Evolutionary conservation across 140 eudicot genomes (phyloP), one percentile per base, ranked within the genome.

Genomic region (Artemisia princeps): DNA sequence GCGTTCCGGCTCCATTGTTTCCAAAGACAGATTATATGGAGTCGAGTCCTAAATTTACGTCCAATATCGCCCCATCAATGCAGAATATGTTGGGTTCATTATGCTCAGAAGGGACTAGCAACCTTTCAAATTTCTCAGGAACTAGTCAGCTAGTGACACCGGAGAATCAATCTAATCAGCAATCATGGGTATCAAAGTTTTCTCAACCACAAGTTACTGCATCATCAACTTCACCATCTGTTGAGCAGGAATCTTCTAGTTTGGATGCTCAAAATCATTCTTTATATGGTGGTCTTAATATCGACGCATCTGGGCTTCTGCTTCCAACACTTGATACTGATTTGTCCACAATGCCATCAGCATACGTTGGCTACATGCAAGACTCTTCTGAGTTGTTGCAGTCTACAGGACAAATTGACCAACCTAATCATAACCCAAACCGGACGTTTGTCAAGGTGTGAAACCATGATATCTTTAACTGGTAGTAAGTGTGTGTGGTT

Each of bases 401-500:
- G 60, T 52, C 74, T 46, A 6, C 42, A 33, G 42, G 42, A 33
- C 42, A 33, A 33, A 33, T 33, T 33, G 42, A 33, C 42, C 42
- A 33, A 33, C 9, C 42, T 33, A 33, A 33, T 6, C 37, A 30
- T 30, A 72, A 85, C 64, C 78, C 74, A n/a, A 54, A 68, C 67
- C 74, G 78, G 19, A 91, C 88, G 55, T 91, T 83, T 77, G 95
- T 90, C 40, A 90, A 90, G 97, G 97, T 89, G 78, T 53, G 46
- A 55, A 11, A 13, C 53, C 14, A 6, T 48, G 11, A 10, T 76
- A 62, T 10, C 9, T 14, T 22, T 7, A 58, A 37, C 26, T 52
- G 12, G 49, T 44, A 60, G 37, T 0, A 30, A 9, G 24, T 12
- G 65, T 11, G 48, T 45, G 49, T 60, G 42, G 8, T 33, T 5